phyloP scores from a whole-genome alignment of 139 green algal species.

The Pseudopediastrum boryanum region DNA sequence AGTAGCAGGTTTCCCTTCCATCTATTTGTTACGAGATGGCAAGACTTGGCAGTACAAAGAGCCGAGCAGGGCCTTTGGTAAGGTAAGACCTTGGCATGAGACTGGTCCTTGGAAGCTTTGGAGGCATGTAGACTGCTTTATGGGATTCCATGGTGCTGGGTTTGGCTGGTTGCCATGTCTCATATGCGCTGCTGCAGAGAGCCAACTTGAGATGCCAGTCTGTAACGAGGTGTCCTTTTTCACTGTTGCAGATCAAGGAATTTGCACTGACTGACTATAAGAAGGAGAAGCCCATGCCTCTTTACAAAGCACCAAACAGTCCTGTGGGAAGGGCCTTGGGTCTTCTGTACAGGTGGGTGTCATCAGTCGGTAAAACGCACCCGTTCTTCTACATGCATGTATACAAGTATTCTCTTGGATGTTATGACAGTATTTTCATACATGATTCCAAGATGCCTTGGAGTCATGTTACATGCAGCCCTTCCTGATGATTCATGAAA shows the following conservation, averaged over 20 bases:
- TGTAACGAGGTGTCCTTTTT: neutral
- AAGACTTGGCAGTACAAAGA: slow-evolving; percentile 44
- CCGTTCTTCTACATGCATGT: no score
- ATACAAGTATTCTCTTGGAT: no score
- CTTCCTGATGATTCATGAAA: no score
- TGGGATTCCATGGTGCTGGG: neutral
- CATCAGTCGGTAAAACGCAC: no score
- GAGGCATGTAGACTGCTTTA: neutral
- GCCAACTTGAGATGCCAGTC: neutral
- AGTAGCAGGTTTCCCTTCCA: slow-evolving; percentile 42
- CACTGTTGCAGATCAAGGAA: slow-evolving; percentile 33
- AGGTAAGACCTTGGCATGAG: neutral
- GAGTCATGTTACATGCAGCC: no score
- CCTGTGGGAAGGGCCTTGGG: slow-evolving; percentile 33
- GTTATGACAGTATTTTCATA: no score
- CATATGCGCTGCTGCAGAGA: neutral
- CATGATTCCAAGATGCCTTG: no score
- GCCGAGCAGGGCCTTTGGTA: neutral
- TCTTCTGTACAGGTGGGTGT: slow-evolving; percentile 40
- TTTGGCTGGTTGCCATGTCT: neutral
- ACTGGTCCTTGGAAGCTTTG: neutral
- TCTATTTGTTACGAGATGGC: slow-evolving; percentile 46
- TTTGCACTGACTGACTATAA: slow-evolving; percentile 34
- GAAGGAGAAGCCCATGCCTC: slow-evolving; percentile 20
- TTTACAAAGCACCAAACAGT: slow-evolving; percentile 45